Evolutionary conservation across 768 basidiomycete species (phyloP), one percentile per base, ranked within the genome.

Genomic region (Leccinum imitatum): DNA sequence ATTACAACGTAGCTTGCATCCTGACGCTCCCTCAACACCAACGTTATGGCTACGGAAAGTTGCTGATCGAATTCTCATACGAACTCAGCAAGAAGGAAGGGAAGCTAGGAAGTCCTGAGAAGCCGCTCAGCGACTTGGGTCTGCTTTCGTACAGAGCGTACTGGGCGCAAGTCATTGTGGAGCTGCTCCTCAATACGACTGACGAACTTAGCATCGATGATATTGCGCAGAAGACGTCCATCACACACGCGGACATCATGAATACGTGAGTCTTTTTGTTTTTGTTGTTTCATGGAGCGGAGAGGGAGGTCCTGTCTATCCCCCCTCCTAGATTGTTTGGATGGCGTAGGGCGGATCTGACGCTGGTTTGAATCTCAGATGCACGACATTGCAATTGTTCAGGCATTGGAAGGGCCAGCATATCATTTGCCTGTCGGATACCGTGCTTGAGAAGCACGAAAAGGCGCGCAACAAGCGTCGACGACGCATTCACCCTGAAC

Each of bases 1-100:
- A 87, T 68, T 99, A 98, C 81, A 99, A 99, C 74, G 92, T 99
- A 57, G 97, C 97, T 0, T 99, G 97, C 81, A 98, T 99, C 75
- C 78, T 98, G 60, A 95, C 97, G n/a, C 83, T 99, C 46, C 97
- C 97, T 6, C 97, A 99, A 71, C 93, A 98, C 71, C 97, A 99
- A 74, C 89, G 96, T 35, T 89, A 92, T 71, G 95, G 95, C 6
- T 97, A 94, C 73, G 97, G 97, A 59, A 93, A 93, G 73, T 79
- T 98, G 27, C 80, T 99, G 39, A 99, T 99, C 74, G 94, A 98
- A 70, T 99, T 99, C 72, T 96, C 94, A 1, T 99, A 98, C 78
- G 95, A 98, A 69, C 84, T 98, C 37, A 93, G 90, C 80, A 98
- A 98, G 81, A 89, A 90, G 67, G 97, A 99, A 73, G 87, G 88